Evolutionary conservation across 306 rosid genomes (phyloP), one percentile per base, ranked within the genome.

Genomic region (Sicyos baderoa): DNA sequence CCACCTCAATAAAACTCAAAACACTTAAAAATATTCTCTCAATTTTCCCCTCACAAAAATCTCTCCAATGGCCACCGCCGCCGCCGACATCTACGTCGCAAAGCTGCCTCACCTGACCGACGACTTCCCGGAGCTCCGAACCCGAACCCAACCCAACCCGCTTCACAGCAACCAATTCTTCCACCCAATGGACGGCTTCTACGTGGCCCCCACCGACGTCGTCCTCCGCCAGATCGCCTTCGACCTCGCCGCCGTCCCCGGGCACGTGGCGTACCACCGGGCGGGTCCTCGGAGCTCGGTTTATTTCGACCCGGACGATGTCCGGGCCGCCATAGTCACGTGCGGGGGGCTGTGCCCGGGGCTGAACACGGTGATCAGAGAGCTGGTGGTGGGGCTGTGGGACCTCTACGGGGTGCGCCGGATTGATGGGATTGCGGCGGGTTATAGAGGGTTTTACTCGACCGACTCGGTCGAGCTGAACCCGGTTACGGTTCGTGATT

Each of bases 261-360:
- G 12, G 1, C 63, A 57, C 63, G 63, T 25, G 9, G 84, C 81
- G 6, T 84, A 76, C 77, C 78, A 48, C 16, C 64, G 81, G 16
- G 83, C 83, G 7, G 88, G 91, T 6, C 88, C 91, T 0, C 80
- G 91, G 21, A 42, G 68, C 12, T 23, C 23, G 17, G 6, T 86
- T 49, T 74, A 44, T 29, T 82, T 77, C 54, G 77, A 77, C 2
- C 75, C 88, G 27, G 32, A 74, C 0, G 21, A 7, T 6, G 59
- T 57, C 0, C 79, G 79, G 48, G 96, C 65, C 10, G 96, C 91
- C n/a, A 82, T 91, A 11, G 95, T 91, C 8, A 79, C 88, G 15
- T 86, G 88, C 57, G 91, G 88, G 3, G 91, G 88, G 13, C 82
- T 86, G 51, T 84, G 91, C 49, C 97, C 97, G 5, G 96, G 97